These are phyloP conservation scores for Trichoderma simmonsii DNA, from an alignment of 2,329 filamentous ascomycete species.

Conservation along the genomic window DNA sequence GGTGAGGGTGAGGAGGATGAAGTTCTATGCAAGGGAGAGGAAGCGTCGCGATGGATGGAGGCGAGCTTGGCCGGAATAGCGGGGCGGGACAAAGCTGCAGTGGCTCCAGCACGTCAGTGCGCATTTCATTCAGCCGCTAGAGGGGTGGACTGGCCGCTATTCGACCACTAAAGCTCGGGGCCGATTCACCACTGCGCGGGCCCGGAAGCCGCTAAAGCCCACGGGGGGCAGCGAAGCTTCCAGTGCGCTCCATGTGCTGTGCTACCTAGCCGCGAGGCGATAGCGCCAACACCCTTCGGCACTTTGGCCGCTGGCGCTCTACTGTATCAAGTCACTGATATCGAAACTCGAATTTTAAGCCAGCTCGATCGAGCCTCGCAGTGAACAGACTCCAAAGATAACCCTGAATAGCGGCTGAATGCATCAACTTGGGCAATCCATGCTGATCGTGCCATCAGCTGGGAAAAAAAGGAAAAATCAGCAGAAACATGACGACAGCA, in stretches of 20 bases:
- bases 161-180: conserved; percentile 1
- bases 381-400: neutral
- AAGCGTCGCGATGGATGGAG: neutral
- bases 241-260: neutral
- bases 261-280: neutral
- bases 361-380: neutral
- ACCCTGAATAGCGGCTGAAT: neutral
- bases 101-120: conserved; percentile 2
- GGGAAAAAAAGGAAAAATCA: neutral
- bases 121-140: neutral
- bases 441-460: neutral
- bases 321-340: no score
- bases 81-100: neutral
- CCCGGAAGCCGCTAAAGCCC: neutral
- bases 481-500: neutral
- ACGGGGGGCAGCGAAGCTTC: neutral
- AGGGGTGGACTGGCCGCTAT: neutral
- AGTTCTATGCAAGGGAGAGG: neutral
- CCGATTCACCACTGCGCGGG: neutral
- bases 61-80: neutral
- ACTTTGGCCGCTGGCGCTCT: neutral
- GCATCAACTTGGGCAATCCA: neutral
- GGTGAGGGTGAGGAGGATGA: neutral
- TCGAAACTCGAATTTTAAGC: neutral
- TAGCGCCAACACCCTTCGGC: neutral